These are phyloP conservation scores for Triticum turgidum DNA, from an alignment of 176 grass and related monocot species.

Conservation along the genomic window DNA sequence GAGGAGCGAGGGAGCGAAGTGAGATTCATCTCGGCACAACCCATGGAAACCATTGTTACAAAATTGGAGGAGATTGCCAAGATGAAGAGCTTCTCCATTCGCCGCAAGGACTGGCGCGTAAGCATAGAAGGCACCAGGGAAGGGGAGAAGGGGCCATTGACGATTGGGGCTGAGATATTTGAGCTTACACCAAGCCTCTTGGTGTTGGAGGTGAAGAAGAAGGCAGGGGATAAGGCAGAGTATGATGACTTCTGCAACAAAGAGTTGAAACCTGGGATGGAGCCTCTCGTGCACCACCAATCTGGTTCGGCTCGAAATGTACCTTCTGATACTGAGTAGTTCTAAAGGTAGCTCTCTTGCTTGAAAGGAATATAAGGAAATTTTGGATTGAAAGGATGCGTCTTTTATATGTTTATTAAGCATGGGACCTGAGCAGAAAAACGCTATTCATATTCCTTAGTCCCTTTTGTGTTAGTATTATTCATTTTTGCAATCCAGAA, in stretches of 20 bases:
- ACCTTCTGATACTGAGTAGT: constrained; percentile 53
- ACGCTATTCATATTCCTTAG: constrained; percentile 26
- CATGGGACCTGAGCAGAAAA: constrained; percentile 13
- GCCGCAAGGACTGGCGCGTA: constrained; percentile 84
- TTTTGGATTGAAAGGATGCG: constrained; percentile 23
- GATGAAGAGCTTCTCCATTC: constrained; percentile 63
- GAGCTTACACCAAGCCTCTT: constrained; percentile 85
- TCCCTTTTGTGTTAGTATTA: neutral
- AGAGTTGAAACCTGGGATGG: constrained; percentile 92
- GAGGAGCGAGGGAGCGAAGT: constrained; percentile 81
- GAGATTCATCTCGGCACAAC: constrained; percentile 74
- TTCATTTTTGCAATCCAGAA: constrained; percentile 15
- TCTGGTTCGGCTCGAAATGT: constrained; percentile 38
- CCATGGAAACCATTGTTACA: constrained; percentile 61
- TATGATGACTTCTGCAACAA: constrained; percentile 89
- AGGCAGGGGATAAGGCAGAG: constrained; percentile 75
- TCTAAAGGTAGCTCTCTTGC: constrained; percentile 43
- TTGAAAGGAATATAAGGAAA: constrained; percentile 25
- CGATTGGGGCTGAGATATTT: constrained; percentile 86
- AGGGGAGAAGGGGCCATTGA: constrained; percentile 82
- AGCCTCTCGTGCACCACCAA: constrained; percentile 62
- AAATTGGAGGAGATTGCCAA: constrained; percentile 95
- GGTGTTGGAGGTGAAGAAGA: constrained; percentile 96
- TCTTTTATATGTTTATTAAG: constrained; percentile 28
- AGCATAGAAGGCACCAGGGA: constrained; percentile 93